These are phyloP conservation scores for Pyrenula aspistea DNA, from an alignment of 495 filamentous ascomycete genomes.

Conservation along the genomic window DNA sequence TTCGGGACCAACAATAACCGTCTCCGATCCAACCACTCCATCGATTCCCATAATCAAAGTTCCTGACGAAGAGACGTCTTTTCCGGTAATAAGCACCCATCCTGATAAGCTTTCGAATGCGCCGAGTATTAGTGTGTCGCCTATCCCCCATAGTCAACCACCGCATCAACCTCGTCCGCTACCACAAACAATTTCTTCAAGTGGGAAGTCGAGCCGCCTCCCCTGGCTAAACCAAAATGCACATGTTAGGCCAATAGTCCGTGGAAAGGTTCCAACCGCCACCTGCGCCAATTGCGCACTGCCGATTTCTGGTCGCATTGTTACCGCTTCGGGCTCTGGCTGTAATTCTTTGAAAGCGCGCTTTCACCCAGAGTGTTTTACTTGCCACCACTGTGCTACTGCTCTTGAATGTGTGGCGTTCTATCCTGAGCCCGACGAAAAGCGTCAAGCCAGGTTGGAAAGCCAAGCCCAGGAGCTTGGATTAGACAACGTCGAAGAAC, in stretches of 20 bases:
- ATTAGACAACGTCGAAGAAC: conserved; percentile 19
- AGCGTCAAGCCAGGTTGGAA: conserved; percentile 54
- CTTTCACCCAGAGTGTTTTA: conserved; percentile 91
- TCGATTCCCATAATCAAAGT: conserved; percentile 1
- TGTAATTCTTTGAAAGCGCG: conserved; percentile 37
- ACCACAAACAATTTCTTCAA: conserved; percentile 13
- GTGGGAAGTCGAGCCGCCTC: conserved; percentile 2
- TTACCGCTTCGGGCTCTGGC: conserved; percentile 56
- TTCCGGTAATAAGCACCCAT: neutral
- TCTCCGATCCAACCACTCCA: conserved; percentile 13
- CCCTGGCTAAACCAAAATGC: neutral
- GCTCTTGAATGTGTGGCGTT: conserved; percentile 90
- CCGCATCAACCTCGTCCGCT: conserved; percentile 7
- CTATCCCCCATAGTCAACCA: neutral
- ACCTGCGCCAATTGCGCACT: conserved; percentile 73
- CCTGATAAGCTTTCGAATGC: neutral
- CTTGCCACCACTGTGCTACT: conserved; percentile 78
- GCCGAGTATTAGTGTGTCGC: conserved; percentile 1
- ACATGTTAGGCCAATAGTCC: conserved; percentile 9
- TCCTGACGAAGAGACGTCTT: neutral
- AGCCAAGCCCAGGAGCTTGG: conserved; percentile 39
- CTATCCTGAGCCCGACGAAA: conserved; percentile 72
- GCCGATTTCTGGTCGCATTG: conserved; percentile 80
- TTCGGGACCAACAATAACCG: conserved; percentile 9
- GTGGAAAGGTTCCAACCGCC: conserved; percentile 54